Percentiles rank a stretch among this genome's conserved stretches.
These are phyloP conservation scores for Phaeodactylum tricornutum DNA, from an alignment of 108 stramenopile species.

Conservation along the genomic window DNA sequence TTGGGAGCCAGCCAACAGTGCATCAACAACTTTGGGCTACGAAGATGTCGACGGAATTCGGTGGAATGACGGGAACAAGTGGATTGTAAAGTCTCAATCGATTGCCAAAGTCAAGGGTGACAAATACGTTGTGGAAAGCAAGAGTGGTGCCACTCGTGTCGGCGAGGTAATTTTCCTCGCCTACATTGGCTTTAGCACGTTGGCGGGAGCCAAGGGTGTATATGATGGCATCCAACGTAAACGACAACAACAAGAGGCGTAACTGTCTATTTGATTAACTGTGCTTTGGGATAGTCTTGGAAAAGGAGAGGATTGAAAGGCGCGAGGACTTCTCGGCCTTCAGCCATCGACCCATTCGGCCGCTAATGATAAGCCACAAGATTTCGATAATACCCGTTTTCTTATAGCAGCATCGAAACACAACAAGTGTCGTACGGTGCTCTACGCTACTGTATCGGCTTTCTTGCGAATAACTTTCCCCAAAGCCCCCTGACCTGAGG, in stretches of 20 bases:
- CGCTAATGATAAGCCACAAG: no score
- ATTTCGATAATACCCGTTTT: no score
- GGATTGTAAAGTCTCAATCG: conserved; percentile 19
- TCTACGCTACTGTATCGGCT: no score
- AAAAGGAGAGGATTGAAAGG: no score
- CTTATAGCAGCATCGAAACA: no score
- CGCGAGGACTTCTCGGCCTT: no score
- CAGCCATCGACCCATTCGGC: no score
- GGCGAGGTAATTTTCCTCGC: conserved; percentile 21
- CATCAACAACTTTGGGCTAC: neutral
- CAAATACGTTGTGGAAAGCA: conserved; percentile 18
- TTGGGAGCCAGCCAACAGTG: conserved; percentile 25
- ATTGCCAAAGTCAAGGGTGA: conserved; percentile 1
- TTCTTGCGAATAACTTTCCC: conserved; percentile 23
- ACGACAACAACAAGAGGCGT: neutral
- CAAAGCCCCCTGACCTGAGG: conserved; percentile 34
- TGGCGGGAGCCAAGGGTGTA: conserved; percentile 26
- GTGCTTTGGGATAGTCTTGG: no score
- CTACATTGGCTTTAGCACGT: conserved; percentile 27
- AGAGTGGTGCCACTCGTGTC: neutral
- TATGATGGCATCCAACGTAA: conserved; percentile 7
- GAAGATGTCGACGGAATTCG: conserved; percentile 31
- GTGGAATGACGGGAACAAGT: conserved; percentile 39
- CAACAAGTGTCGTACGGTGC: no score
- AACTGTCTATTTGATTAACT: no score